These are phyloP conservation scores for Globisporangium polare DNA, from an alignment of 352 stramenopile species.

Conservation along the genomic window DNA sequence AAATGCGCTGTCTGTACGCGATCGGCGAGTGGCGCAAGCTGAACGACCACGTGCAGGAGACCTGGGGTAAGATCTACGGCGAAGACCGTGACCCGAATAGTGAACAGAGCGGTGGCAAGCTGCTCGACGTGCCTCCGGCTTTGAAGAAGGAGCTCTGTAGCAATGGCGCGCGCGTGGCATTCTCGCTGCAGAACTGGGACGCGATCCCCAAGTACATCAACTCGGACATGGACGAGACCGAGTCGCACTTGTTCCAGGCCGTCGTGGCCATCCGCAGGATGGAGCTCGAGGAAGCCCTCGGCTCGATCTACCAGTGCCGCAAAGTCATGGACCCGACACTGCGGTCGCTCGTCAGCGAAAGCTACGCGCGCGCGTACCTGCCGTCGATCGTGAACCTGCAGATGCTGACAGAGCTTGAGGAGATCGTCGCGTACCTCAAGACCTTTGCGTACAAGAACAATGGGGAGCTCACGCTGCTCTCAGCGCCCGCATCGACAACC, in stretches of 20 bases:
- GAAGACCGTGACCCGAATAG: conserved; percentile 36
- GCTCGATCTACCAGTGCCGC: conserved; percentile 91
- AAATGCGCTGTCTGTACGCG: conserved; percentile 98
- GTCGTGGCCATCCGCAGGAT: conserved; percentile 94
- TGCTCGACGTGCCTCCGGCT: conserved; percentile 74
- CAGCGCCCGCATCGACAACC: conserved; percentile 29
- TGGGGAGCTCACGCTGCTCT: conserved; percentile 68
- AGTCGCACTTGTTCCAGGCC: conserved; percentile 81
- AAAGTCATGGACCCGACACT: conserved; percentile 96
- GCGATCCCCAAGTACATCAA: conserved; percentile 84
- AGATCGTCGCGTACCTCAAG: conserved; percentile 85
- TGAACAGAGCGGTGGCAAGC: conserved; percentile 38
- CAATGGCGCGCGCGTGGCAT: conserved; percentile 73
- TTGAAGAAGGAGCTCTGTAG: conserved; percentile 86
- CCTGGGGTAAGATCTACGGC: conserved; percentile 84
- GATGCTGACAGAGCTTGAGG: conserved; percentile 95
- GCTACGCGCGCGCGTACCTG: conserved; percentile 95
- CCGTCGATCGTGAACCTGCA: conserved; percentile 97
- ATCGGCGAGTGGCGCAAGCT: conserved; percentile 96
- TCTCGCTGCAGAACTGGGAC: conserved; percentile 84
- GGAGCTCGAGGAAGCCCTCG: conserved; percentile 91
- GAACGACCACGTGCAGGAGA: conserved; percentile 90
- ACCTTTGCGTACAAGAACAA: conserved; percentile 78
- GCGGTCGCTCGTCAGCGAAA: conserved; percentile 96
- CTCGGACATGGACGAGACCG: conserved; percentile 84